Conservation (phyloP, 108 stramenopile genomes). For the Cyclotella atomus region DNA sequence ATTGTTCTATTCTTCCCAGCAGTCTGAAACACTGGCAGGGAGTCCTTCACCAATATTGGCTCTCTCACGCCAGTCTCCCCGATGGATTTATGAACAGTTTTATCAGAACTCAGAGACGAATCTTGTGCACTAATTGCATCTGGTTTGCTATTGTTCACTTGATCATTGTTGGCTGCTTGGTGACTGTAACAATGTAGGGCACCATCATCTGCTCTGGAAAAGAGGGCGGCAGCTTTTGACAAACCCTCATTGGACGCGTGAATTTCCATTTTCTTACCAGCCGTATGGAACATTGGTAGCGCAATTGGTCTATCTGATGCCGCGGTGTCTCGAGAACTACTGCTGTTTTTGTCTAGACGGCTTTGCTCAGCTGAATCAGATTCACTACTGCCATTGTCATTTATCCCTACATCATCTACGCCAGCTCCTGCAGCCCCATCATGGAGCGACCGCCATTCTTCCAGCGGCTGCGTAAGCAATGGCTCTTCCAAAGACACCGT, state of each 20-base stretch:
- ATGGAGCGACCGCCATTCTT: neutral
- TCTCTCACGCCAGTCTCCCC: neutral
- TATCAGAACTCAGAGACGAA: neutral
- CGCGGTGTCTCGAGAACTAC: neutral
- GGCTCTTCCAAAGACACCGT: neutral
- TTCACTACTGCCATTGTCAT: neutral
- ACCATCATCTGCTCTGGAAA: neutral
- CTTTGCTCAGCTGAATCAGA: neutral
- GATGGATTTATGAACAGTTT: neutral
- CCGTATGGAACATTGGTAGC: slow-evolving; percentile 4
- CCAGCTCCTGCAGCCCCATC: neutral
- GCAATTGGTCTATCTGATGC: neutral
- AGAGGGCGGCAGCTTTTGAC: neutral
- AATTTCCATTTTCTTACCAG: neutral
- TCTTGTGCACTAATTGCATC: too few relatives aligned
- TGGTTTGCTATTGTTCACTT: too few relatives aligned
- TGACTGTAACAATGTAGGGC: neutral
- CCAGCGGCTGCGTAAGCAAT: slow-evolving; percentile 1
- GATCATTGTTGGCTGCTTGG: too few relatives aligned
- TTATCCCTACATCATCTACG: neutral
- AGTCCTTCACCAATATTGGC: neutral
- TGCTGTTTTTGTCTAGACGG: too few relatives aligned
- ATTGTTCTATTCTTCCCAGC: neutral
- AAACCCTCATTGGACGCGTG: neutral
- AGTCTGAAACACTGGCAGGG: neutral